These are phyloP conservation scores for Emydomyces testavorans DNA, from an alignment of 2,329 filamentous ascomycete species.

Conservation along the genomic window DNA sequence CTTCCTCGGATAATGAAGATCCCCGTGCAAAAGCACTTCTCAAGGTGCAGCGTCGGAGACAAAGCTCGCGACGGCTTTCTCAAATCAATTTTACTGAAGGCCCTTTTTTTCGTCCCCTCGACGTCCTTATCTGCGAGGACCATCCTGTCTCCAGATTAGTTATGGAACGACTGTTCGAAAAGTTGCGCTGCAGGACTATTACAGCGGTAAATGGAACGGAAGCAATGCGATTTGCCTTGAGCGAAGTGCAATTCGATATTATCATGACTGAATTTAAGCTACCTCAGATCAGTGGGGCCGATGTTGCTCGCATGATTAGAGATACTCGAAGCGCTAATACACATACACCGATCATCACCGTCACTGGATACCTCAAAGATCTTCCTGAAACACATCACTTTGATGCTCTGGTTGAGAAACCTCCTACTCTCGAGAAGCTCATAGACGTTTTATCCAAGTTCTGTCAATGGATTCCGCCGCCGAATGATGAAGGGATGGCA, in stretches of 20 bases:
- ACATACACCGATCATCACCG: slow-evolving; percentile 87
- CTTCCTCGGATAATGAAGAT: slow-evolving; percentile 93
- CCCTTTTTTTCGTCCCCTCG: slow-evolving; percentile 77
- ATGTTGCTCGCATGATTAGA: slow-evolving; percentile 93
- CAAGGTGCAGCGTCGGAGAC: slow-evolving; percentile 83
- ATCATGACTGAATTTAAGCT: slow-evolving; percentile 97
- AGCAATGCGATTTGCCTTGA: slow-evolving; percentile 84
- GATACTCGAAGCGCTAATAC: slow-evolving; percentile 93
- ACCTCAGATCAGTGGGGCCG: slow-evolving; percentile 85
- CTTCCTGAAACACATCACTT: slow-evolving; percentile 92
- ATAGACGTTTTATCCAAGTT: slow-evolving; percentile 76
- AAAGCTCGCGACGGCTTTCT: slow-evolving; percentile 87
- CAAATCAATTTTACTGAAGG: slow-evolving; percentile 77
- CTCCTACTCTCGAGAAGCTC: slow-evolving; percentile 82
- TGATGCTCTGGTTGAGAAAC: slow-evolving; percentile 90
- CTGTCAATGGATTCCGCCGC: slow-evolving; percentile 85
- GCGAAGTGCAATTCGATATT: slow-evolving; percentile 96
- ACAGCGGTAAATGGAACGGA: slow-evolving; percentile 83
- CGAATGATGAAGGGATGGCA: slow-evolving; percentile 42
- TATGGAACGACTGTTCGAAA: slow-evolving; percentile 97
- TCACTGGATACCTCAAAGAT: slow-evolving; percentile 97
- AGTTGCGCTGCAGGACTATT: slow-evolving; percentile 86
- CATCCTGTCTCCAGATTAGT: slow-evolving; percentile 93
- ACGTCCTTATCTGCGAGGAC: slow-evolving; percentile 93
- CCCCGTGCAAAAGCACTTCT: slow-evolving; percentile 81